phyloP scores from a whole-genome alignment of 163 green algal species.

The Prototheca cutis region DNA sequence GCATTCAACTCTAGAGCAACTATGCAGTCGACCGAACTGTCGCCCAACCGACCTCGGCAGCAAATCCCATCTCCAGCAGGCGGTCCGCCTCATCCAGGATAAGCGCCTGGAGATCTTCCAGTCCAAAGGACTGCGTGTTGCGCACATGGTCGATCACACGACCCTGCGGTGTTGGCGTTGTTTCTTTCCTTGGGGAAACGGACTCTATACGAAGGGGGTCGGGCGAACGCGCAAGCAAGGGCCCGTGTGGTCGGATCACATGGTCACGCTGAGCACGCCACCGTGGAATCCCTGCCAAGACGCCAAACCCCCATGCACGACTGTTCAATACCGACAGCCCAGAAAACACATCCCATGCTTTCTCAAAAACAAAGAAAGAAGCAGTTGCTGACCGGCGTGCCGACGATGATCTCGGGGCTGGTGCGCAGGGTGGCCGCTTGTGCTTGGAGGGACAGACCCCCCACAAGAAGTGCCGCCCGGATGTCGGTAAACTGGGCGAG shows the following conservation, averaged over 20 bases:
- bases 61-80: constrained; percentile 81
- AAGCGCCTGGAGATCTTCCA: constrained; percentile 87
- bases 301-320: not conserved
- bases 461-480: constrained; percentile 78
- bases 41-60: constrained; percentile 57
- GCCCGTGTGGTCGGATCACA: too few relatives aligned
- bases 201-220: too few relatives aligned
- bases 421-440: constrained; percentile 44
- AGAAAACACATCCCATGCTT: too few relatives aligned
- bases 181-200: too few relatives aligned
- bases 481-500: constrained; percentile 93
- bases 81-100: constrained; percentile 96
- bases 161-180: too few relatives aligned
- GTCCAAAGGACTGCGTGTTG: constrained; percentile 74
- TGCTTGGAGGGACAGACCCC: constrained; percentile 73
- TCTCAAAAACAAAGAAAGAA: too few relatives aligned
- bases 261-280: not conserved
- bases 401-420: constrained; percentile 87
- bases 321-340: not conserved
- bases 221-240: too few relatives aligned
- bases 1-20: too few relatives aligned
- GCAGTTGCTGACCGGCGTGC: constrained; percentile 82
- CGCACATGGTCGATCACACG: constrained; percentile 77
- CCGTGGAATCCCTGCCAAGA: not conserved
- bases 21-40: too few relatives aligned